Base-by-base conservation (phyloP, 768 basidiomycete genomes). In the Candolleomyces efflorescens region DNA sequence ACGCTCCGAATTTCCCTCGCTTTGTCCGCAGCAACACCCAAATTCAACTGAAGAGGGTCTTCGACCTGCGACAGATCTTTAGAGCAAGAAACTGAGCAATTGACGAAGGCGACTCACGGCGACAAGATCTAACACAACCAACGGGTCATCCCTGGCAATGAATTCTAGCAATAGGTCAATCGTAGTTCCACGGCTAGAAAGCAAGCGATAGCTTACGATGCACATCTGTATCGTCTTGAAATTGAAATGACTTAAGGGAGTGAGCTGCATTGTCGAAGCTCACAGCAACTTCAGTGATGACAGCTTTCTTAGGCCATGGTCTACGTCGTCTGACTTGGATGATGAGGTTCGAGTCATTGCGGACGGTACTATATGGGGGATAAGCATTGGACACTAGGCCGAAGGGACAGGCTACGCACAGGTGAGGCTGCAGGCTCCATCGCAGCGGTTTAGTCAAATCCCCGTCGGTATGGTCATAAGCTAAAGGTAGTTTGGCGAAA, bases 401-500 rank as follows among this genome's bases (percentile, higher is more conserved):
- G 53, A 48, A 49, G 38, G 5, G 45, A 23, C 10, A n/a, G 26
- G n/a, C 6, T 13, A 53, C 59, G 11, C 36, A 62, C 60, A 58
- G 37, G 32, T 59, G 38, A 17, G 62, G 62, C 20, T 54, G 43
- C 7, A 63, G 41, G 18, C 46, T 20, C 62, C 62, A 63, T 43
- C 49, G 53, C n/a, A 63, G 54, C 43, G 54, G 51, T 13, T 36
- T 38, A 0, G 49, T 15, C 17, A 32, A 6, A 37, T 52, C 48
- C 17, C 23, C 44, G 22, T 24, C 49, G 58, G 49, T 38, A 39
- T 53, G 38, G n/a, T 61, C 54, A 44, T 59, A 39, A 18, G 11
- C 37, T 32, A 47, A 59, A 20, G 57, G 60, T 17, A 63, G 54
- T 32, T 52, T 55, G 17, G 51, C 32, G 18, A 59, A 56, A 7